Evolutionary conservation across 2,329 filamentous ascomycete species (phyloP).

Genomic region (Aspergillus sp.): DNA sequence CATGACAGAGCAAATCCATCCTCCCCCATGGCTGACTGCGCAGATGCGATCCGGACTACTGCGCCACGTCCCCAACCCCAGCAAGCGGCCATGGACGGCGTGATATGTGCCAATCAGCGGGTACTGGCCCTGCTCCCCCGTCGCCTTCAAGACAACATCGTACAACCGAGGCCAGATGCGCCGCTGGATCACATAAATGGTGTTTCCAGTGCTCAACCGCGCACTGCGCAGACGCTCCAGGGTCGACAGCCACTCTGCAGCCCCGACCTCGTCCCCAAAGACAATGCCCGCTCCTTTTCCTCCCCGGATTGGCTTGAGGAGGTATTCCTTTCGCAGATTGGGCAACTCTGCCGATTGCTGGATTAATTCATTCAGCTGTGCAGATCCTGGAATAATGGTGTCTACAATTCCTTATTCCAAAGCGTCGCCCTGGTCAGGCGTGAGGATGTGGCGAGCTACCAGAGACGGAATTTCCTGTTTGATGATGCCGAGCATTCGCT

Average conservation of each 20-base stretch:
- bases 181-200: conserved; percentile 12
- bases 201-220: conserved; percentile 2
- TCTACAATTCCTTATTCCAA: conserved; percentile 15
- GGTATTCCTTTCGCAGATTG: conserved; percentile 16
- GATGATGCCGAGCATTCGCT: conserved; percentile 28
- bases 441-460: conserved; percentile 14
- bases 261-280: conserved; percentile 12
- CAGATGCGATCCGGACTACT: conserved; percentile 11
- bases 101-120: conserved; percentile 19
- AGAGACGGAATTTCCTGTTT: conserved; percentile 16
- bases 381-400: conserved; percentile 21
- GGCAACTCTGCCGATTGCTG: neutral
- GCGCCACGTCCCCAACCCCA: conserved; percentile 19
- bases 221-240: conserved; percentile 9
- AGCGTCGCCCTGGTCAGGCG: conserved; percentile 9
- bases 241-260: conserved; percentile 12
- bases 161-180: conserved; percentile 14
- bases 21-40: conserved; percentile 2
- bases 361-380: conserved; percentile 12
- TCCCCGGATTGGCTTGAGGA: conserved; percentile 18
- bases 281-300: conserved; percentile 15
- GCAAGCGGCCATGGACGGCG: conserved; percentile 12
- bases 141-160: conserved; percentile 11
- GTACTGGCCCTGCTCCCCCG: neutral
- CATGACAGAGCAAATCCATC: conserved; percentile 6